Conservation (phyloP, 2,329 filamentous ascomycete species). For the Trichoderma sp. region DNA sequence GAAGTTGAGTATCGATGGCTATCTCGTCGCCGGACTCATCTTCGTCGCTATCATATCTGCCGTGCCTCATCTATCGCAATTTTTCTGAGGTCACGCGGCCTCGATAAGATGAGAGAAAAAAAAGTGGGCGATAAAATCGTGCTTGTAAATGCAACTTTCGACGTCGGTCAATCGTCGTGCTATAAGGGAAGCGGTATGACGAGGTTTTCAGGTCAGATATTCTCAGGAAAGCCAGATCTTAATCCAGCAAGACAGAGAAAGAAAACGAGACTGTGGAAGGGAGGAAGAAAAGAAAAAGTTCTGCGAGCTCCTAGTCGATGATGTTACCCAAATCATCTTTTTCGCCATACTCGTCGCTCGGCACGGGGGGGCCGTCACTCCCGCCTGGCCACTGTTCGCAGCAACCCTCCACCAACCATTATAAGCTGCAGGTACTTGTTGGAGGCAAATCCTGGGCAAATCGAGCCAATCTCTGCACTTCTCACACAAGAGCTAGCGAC, state of each 20-base stretch:
- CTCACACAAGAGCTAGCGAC: conserved; percentile 8
- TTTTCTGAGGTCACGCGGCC: background rate
- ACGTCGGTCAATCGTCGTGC: background rate
- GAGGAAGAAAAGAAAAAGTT: background rate
- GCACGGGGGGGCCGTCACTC: conserved; percentile 12
- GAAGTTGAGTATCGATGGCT: conserved; percentile 7
- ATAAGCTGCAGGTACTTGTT: conserved; percentile 3
- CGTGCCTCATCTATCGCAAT: conserved; percentile 26
- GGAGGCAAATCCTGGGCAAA: background rate
- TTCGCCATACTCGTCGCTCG: conserved; percentile 18
- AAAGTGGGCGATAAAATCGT: background rate
- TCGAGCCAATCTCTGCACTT: conserved; percentile 1
- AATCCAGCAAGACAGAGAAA: background rate
- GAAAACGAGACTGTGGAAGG: background rate
- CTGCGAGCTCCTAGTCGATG: background rate
- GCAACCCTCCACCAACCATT: background rate
- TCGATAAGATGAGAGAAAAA: background rate
- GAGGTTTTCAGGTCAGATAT: background rate
- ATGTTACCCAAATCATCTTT: conserved; percentile 17
- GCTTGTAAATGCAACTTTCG: background rate
- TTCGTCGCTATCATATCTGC: conserved; percentile 19
- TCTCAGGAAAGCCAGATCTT: background rate
- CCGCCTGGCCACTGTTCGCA: background rate
- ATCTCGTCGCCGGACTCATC: conserved; percentile 21
- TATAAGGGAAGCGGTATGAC: background rate